Evolutionary conservation across 192 early-diverging fungal genomes (phyloP).

Genomic region (Mortierella hygrophila): DNA sequence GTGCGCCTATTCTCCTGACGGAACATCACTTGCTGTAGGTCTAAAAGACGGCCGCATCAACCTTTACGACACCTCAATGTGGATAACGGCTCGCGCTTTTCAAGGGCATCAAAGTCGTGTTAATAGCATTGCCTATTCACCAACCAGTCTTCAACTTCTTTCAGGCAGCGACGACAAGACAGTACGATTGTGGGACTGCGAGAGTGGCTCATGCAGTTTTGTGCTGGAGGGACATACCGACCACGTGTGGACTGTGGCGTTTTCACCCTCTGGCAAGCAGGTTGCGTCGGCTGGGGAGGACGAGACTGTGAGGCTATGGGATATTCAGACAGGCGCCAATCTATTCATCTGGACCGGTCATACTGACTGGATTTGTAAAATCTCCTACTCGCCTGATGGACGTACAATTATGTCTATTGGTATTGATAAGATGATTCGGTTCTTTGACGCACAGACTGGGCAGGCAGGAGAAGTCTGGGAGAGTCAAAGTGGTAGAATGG

Average conservation of each 20-base stretch:
- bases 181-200: not conserved
- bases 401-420: too few relatives aligned
- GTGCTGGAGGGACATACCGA: not conserved
- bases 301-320: not conserved
- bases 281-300: not conserved
- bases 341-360: too few relatives aligned
- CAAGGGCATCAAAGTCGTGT: not conserved
- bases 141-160: not conserved
- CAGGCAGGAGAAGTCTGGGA: too few relatives aligned
- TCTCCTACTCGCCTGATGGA: too few relatives aligned
- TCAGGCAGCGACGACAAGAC: not conserved
- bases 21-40: not conserved
- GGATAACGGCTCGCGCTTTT: not conserved
- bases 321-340: not conserved
- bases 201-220: not conserved
- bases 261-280: not conserved
- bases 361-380: too few relatives aligned
- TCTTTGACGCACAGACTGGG: too few relatives aligned
- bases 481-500: too few relatives aligned
- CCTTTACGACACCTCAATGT: not conserved
- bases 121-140: not conserved
- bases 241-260: not conserved
- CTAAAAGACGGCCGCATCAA: not conserved
- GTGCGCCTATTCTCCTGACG: slow-evolving; percentile 9
- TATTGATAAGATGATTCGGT: too few relatives aligned